Evolutionary conservation across 2,329 filamentous ascomycete genomes (phyloP).

Genomic region (Sphaerulina musiva): DNA sequence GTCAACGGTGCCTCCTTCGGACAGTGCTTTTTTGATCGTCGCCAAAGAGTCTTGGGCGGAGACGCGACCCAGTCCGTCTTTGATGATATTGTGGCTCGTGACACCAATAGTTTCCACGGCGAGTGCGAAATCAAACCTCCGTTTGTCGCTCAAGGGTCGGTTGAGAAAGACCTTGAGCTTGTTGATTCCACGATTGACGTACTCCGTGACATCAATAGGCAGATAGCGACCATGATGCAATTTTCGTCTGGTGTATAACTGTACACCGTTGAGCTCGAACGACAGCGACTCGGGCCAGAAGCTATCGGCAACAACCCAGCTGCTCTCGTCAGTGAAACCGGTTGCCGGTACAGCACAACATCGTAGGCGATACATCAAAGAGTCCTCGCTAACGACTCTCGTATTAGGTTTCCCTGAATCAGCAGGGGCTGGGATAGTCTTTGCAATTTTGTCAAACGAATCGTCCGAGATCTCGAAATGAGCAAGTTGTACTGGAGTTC

Average conservation of each 20-base stretch:
- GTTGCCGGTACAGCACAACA: slow-evolving; percentile 47
- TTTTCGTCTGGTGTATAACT: slow-evolving; percentile 57
- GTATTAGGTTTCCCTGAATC: slow-evolving; percentile 26
- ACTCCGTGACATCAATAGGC: slow-evolving; percentile 64
- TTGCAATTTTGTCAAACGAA: slow-evolving; percentile 36
- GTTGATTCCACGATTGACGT: slow-evolving; percentile 57
- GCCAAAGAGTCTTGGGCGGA: slow-evolving; percentile 47
- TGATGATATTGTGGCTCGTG: slow-evolving; percentile 38
- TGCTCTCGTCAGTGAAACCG: slow-evolving; percentile 37
- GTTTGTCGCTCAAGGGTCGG: slow-evolving; percentile 34
- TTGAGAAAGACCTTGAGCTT: slow-evolving; percentile 49
- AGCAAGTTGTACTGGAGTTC: slow-evolving; percentile 39
- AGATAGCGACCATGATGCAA: slow-evolving; percentile 68
- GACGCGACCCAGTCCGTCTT: slow-evolving; percentile 31
- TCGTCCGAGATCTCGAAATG: slow-evolving; percentile 43
- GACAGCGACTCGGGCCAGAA: slow-evolving; percentile 67
- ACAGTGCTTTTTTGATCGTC: slow-evolving; percentile 51
- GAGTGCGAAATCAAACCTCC: slow-evolving; percentile 49
- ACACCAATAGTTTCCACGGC: slow-evolving; percentile 66
- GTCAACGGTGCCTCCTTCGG: slow-evolving; percentile 32
- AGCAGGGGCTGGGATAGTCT: slow-evolving; percentile 24
- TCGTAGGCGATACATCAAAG: slow-evolving; percentile 61
- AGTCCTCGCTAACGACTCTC: slow-evolving; percentile 45
- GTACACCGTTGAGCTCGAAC: slow-evolving; percentile 57
- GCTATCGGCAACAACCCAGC: slow-evolving; percentile 60